phyloP scores from a whole-genome alignment of 1,284 basidiomycete species.

The Cutaneotrichosporon arboriforme region DNA sequence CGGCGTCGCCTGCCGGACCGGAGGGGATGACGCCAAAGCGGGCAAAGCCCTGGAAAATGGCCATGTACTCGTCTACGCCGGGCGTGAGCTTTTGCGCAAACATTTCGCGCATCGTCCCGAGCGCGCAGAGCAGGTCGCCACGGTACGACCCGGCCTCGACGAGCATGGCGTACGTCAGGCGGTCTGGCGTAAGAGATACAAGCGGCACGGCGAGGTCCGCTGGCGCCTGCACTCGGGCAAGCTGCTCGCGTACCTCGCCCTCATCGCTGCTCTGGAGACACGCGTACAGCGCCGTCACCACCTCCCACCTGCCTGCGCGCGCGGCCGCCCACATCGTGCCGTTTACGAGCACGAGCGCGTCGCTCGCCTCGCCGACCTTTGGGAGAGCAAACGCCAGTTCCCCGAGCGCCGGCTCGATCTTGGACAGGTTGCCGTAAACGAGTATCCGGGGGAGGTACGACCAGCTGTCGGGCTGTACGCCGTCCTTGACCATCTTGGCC shows the following conservation, averaged over 20 bases:
- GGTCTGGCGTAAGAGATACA: constrained; percentile 54
- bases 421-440: constrained; percentile 4
- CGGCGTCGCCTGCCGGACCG: constrained; percentile 10
- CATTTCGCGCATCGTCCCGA: constrained; percentile 67
- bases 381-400: constrained; percentile 9
- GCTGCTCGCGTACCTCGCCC: constrained; percentile 2
- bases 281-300: constrained; percentile 59
- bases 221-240: neutral
- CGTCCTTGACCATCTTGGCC: constrained; percentile 18
- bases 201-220: constrained; percentile 4
- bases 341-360: constrained; percentile 18
- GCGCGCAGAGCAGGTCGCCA: constrained; percentile 59
- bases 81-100: constrained; percentile 47
- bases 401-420: neutral
- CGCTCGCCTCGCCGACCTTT: neutral
- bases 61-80: constrained; percentile 53
- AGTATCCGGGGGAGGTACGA: constrained; percentile 22
- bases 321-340: constrained; percentile 52
- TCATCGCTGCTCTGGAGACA: neutral
- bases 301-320: constrained; percentile 54
- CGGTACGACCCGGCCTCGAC: constrained; percentile 64
- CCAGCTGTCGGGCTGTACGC: constrained; percentile 21
- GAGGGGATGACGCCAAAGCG: constrained; percentile 41
- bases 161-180: constrained; percentile 62
- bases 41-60: constrained; percentile 70